Percentiles rank a stretch among this genome's conserved stretches.
These are phyloP conservation scores for Dactylonectria estremocensis DNA, from an alignment of 2,329 filamentous ascomycete species.

Conservation along the genomic window DNA sequence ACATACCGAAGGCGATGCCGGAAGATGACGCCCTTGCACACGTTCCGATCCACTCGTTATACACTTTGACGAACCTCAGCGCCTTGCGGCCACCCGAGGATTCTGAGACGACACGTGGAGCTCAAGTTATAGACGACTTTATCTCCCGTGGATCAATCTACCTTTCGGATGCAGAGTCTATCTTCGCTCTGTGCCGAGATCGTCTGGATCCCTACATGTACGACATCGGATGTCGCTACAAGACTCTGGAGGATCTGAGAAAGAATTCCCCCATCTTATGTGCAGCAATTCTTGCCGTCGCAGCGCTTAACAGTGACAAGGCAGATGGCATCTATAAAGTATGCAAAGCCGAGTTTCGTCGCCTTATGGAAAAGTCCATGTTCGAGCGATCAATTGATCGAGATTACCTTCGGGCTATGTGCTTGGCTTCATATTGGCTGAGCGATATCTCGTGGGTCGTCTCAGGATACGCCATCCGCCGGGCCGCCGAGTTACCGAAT, in stretches of 20 bases:
- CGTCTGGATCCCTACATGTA: slow-evolving; percentile 68
- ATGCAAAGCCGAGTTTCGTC: slow-evolving; percentile 69
- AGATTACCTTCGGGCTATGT: slow-evolving; percentile 72
- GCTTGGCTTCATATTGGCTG: slow-evolving; percentile 74
- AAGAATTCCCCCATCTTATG: slow-evolving; percentile 69
- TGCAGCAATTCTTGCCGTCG: slow-evolving; percentile 70
- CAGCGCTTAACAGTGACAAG: slow-evolving; percentile 70
- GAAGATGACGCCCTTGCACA: slow-evolving; percentile 54
- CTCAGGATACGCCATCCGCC: slow-evolving; percentile 66
- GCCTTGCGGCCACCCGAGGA: slow-evolving; percentile 53
- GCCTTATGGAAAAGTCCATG: slow-evolving; percentile 64
- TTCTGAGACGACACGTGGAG: slow-evolving; percentile 21
- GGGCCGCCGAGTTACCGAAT: slow-evolving; percentile 58
- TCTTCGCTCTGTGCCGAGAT: slow-evolving; percentile 66
- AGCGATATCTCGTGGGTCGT: slow-evolving; percentile 75
- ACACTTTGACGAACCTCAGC: slow-evolving; percentile 54
- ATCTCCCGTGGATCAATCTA: slow-evolving; percentile 58
- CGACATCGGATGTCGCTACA: slow-evolving; percentile 66
- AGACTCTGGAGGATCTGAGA: slow-evolving; percentile 65
- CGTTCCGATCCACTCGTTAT: slow-evolving; percentile 56
- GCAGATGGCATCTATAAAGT: slow-evolving; percentile 66
- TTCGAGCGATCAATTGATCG: slow-evolving; percentile 55
- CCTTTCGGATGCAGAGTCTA: slow-evolving; percentile 63
- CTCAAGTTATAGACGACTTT: slow-evolving; percentile 49
- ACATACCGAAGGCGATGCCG: slow-evolving; percentile 42